A percentile compares a stretch with the other conserved stretches of the same genome.
phyloP scores from a whole-genome alignment of 1,139 yeast species.

The Pneumocystis wakefieldiae region DNA sequence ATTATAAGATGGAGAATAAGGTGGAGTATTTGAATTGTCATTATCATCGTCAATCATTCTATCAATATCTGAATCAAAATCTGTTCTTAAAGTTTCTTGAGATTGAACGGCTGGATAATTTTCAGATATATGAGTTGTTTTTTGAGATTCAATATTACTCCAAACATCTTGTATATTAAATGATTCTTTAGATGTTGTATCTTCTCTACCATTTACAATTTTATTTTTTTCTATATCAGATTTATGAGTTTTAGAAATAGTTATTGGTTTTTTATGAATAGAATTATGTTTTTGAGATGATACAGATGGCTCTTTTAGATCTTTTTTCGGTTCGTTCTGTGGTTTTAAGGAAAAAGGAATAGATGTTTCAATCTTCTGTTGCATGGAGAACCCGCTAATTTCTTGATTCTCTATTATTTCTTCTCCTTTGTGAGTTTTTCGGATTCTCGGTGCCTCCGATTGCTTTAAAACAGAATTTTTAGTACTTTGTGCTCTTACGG shows the following conservation, averaged over 20 bases:
- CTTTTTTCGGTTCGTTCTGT: background rate
- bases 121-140: background rate
- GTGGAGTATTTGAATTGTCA: conserved; percentile 6
- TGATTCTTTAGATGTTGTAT: background rate
- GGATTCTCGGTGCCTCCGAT: conserved; percentile 39
- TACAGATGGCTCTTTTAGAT: background rate
- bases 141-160: background rate
- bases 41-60: conserved; percentile 11
- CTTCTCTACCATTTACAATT: background rate
- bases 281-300: background rate
- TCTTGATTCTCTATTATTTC: conserved; percentile 39
- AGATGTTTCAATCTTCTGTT: background rate
- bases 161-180: background rate
- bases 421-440: conserved; percentile 78
- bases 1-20: conserved; percentile 12
- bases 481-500: conserved; percentile 53
- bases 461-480: conserved; percentile 47
- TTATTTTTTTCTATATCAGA: background rate
- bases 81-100: background rate
- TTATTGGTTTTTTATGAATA: background rate
- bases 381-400: conserved; percentile 15
- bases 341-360: background rate
- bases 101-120: background rate
- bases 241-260: background rate
- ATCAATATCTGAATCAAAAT: conserved; percentile 11